Conservation (phyloP, 1,139 yeast genomes). For the Yamadazyma membranifaciens region DNA sequence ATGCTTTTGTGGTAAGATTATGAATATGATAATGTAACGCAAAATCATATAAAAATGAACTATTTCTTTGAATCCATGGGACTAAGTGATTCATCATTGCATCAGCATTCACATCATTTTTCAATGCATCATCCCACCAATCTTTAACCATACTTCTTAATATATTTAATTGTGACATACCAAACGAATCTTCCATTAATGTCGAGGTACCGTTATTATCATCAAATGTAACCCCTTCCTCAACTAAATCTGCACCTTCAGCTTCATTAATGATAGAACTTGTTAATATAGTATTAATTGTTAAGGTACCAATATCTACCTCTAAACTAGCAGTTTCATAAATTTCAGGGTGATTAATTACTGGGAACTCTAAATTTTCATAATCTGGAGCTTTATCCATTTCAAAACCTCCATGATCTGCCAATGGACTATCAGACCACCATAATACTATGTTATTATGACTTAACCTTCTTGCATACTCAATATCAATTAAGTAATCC, state of each 20-base stretch:
- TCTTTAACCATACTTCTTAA: constrained; percentile 74
- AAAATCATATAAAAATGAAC: constrained; percentile 73
- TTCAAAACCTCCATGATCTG: constrained; percentile 87
- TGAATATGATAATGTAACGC: constrained; percentile 84
- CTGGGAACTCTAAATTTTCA: constrained; percentile 69
- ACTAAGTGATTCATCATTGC: constrained; percentile 80
- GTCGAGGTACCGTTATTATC: constrained; percentile 49
- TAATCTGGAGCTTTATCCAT: constrained; percentile 53
- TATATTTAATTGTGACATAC: constrained; percentile 70
- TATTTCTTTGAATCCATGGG: constrained; percentile 81
- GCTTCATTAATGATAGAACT: constrained; percentile 84
- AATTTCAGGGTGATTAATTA: constrained; percentile 75
- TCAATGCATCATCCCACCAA: constrained; percentile 94
- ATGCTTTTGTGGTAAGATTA: constrained; percentile 79
- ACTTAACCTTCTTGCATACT: constrained; percentile 75
- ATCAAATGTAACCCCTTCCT: constrained; percentile 41
- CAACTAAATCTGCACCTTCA: constrained; percentile 81
- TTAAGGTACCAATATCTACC: constrained; percentile 71
- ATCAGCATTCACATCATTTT: constrained; percentile 72
- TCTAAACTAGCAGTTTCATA: constrained; percentile 81
- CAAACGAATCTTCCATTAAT: constrained; percentile 75
- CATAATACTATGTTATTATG: constrained; percentile 73
- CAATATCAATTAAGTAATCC: constrained; percentile 78
- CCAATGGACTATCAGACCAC: constrained; percentile 86
- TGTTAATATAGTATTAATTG: constrained; percentile 82